Base-by-base conservation (phyloP, 345 rosid species). In the Moricandia moricandioides region DNA sequence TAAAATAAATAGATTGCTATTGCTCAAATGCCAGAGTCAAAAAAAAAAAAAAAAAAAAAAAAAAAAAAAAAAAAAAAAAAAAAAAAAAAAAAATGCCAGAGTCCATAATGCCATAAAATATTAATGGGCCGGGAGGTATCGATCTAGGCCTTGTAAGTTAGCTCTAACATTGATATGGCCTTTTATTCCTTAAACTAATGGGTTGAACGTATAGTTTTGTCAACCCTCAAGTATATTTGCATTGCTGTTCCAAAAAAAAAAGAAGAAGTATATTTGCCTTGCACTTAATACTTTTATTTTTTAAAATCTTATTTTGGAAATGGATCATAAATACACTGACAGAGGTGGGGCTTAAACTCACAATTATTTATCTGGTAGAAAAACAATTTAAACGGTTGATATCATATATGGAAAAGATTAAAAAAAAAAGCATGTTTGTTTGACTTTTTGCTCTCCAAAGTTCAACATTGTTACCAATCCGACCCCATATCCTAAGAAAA, bases 401-500 rank as follows among this genome's bases (percentile, higher is more conserved):
- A 29, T 65, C 51, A 43, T 58, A 58, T 27, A 56, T 47, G 49
- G 45, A 35, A 27, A 67, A 33, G 18, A 47, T 16, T n/a, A n/a
- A n/a, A 21, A 24, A 62, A 47, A 43, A 61, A 76, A 27, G 37
- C 69, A 60, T 13, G 14, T 66, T 31, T 14, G 63, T 55, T 70
- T 70, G 76, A 70, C 67, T 21, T 77, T 70, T 70, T 2, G 45
- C 35, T 30, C 43, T 57, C 17, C 27, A 34, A 64, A 31, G 17
- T 56, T 49, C 13, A 56, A 71, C 51, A 6, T 34, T 65, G 11
- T 65, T 66, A 58, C 63, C 66, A 59, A 26, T 16, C 14, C 57
- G 49, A 34, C 58, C 77, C 77, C 76, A 65, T 8, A 71, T 65
- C 62, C 77, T 71, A 78, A 65, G 17, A 33, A 43, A 43, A 37